Base-by-base conservation (phyloP, 116 monocot species). In the Cymodocea nodosa region DNA sequence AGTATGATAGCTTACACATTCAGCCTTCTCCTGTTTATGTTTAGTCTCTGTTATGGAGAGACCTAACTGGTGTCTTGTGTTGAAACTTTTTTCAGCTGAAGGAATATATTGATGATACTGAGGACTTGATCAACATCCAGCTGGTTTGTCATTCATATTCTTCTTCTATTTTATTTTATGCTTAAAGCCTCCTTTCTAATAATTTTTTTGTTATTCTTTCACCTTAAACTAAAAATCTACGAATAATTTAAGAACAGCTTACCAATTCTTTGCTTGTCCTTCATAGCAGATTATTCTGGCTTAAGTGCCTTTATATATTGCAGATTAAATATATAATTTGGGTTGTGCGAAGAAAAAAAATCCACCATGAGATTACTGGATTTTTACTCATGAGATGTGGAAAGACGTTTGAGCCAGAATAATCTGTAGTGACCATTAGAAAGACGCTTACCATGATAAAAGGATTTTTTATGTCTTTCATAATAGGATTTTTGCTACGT, bases 81-180 rank as follows among this genome's bases (percentile, higher is more conserved):
- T 7, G 59, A n/a, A n/a, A n/a, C 1, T 40, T 23, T 66, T 78
- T 78, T 67, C 84, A 94, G 94, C 76, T 94, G 50, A 94, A 94
- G 76, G 94, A 94, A 49, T 94, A 94, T 66, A 94, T 94, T 77
- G 94, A 94, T 66, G 94, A 94, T 68, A 94, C 94, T 49, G 94
- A 94, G 65, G 94, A 94, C 76, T 94, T 94, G 71, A 94, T 94
- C 70, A 94, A 94, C 66, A 94, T 94, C 76, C 86, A 94, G 64
- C 84, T 94, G 83, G 94, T 94, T 35, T 63, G 22, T 63, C 25
- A 2, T 58, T 70, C 59, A 23, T 52, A 6, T 66, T 66, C n/a
- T 61, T 35, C 15, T 48, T n/a, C 48, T 44, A 18, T 30, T 53
- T 0, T 5, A n/a, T n/a, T n/a, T n/a, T 52, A n/a, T 37, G 20